phyloP scores from a whole-genome alignment of 768 basidiomycete genomes.

The Pleurotus salmoneostramineus region DNA sequence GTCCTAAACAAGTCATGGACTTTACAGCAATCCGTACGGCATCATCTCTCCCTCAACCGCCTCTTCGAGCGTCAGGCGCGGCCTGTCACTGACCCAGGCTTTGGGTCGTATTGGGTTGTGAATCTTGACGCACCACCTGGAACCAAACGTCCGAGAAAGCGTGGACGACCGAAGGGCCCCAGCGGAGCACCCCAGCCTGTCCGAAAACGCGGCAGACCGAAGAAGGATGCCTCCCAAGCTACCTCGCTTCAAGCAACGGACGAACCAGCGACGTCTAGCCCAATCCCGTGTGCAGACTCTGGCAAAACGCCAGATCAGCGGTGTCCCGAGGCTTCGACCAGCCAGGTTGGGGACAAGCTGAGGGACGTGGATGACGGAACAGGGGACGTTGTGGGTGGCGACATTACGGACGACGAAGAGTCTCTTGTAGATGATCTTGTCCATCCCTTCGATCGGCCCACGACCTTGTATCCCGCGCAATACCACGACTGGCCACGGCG shows the following conservation, averaged over 20 bases:
- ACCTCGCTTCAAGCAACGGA: conserved; percentile 16
- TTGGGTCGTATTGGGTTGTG: conserved; percentile 90
- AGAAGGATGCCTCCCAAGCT: conserved; percentile 34
- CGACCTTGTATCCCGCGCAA: conserved; percentile 16
- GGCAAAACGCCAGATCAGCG: conserved; percentile 21
- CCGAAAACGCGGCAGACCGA: conserved; percentile 9
- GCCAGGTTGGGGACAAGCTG: neutral
- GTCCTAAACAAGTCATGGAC: conserved; percentile 7
- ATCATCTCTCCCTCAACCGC: conserved; percentile 79
- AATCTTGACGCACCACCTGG: conserved; percentile 82
- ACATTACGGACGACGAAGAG: conserved; percentile 36
- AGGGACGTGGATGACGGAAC: conserved; percentile 19
- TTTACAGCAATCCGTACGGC: conserved; percentile 79
- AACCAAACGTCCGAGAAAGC: conserved; percentile 80
- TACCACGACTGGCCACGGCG: conserved; percentile 23
- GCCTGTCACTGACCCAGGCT: conserved; percentile 81
- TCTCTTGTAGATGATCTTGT: conserved; percentile 45
- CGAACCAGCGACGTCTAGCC: conserved; percentile 31
- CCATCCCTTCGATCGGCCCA: conserved; percentile 40
- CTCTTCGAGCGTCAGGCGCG: conserved; percentile 80
- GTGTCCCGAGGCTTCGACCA: conserved; percentile 1
- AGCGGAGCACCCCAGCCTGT: conserved; percentile 3
- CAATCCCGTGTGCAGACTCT: neutral
- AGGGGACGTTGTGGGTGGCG: conserved; percentile 6
- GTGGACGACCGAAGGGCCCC: conserved; percentile 46